Conservation (phyloP, 2,329 filamentous ascomycete species). For the Neonectria sp. region DNA sequence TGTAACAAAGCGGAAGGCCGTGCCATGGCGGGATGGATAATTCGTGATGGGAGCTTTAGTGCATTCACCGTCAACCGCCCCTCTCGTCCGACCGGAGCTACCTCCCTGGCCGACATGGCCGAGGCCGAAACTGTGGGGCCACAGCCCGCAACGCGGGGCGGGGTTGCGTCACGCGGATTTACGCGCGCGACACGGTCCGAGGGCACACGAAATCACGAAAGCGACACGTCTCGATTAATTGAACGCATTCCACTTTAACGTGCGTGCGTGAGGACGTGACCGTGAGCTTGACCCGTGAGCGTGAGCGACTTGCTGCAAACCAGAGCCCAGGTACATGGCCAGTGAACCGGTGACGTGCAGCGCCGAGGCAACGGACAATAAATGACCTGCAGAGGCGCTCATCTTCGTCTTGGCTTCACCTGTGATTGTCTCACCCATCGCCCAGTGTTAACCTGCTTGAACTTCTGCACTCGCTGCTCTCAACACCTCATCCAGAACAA, state of each 20-base stretch:
- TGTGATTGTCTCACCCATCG: not conserved
- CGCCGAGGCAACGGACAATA: not conserved
- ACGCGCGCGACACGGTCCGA: slow-evolving; percentile 48
- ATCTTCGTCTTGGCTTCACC: not conserved
- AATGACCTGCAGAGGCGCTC: slow-evolving; percentile 1
- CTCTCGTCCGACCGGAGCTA: slow-evolving; percentile 20
- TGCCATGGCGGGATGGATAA: too few species aligned
- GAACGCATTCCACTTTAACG: slow-evolving; percentile 46
- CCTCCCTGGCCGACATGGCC: not conserved
- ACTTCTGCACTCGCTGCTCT: not conserved
- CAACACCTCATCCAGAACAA: not conserved
- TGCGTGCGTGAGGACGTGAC: slow-evolving; percentile 14
- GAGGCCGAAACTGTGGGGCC: slow-evolving; percentile 12
- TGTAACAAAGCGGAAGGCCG: not conserved
- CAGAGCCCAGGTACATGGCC: not conserved
- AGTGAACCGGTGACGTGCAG: slow-evolving; percentile 6
- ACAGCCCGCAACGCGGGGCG: slow-evolving; percentile 16
- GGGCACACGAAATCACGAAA: slow-evolving; percentile 60
- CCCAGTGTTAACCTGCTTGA: not conserved
- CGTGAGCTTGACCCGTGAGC: slow-evolving; percentile 11
- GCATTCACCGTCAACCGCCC: not conserved
- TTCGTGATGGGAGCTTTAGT: not conserved
- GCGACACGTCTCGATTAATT: slow-evolving; percentile 60
- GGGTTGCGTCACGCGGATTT: slow-evolving; percentile 42
- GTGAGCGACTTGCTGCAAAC: slow-evolving; percentile 11